Base-by-base conservation (phyloP, 352 stramenopile genomes). In the Phytophthora cryptogea region DNA sequence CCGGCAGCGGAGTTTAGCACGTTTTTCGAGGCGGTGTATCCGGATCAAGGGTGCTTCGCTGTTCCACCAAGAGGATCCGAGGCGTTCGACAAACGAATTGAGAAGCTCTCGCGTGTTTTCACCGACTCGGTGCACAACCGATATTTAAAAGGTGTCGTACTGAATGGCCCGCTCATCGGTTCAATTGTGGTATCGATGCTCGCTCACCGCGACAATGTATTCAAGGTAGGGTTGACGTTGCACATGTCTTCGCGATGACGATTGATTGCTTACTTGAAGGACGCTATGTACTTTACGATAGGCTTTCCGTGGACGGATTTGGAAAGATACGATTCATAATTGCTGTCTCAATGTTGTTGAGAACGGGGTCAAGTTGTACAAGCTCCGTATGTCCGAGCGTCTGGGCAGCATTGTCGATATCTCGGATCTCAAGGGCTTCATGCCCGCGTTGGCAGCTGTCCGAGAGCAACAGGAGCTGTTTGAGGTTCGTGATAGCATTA, bases 261-360 rank as follows among this genome's bases (percentile, higher is more conserved):
- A 30, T 35, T 39, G 16, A 6, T 57, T 16, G 30, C 0, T 17
- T 28, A 44, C 14, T 40, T 8, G 50, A 43, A 31, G 13, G 7
- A 27, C 3, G 14, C 5, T 27, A 43, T 43, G 32, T 5, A 37
- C 14, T 1, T 9, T 23, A 56, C 11, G 9, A 41, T 37, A 92
- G 83, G 82, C 71, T 14, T 93, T 93, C 33, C 70, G 66, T 2
- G 78, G 82, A 0, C 68, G 70, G 20, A 75, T 92, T 37, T 93
- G 84, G 82, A 86, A 89, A 52, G 80, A 91, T 8, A 83, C 76
- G 26, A 88, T 93, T 50, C 74, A 90, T 57, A 89, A 91, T 32
- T 93, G 84, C 55, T 93, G 84, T 40, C 69, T 90, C 17, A 90
- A 88, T 53, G 78, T 92, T 46, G 80, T 93, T 20, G 80, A 91